Conservation (phyloP, 768 basidiomycete genomes). For the Pulveroboletus sp. region DNA sequence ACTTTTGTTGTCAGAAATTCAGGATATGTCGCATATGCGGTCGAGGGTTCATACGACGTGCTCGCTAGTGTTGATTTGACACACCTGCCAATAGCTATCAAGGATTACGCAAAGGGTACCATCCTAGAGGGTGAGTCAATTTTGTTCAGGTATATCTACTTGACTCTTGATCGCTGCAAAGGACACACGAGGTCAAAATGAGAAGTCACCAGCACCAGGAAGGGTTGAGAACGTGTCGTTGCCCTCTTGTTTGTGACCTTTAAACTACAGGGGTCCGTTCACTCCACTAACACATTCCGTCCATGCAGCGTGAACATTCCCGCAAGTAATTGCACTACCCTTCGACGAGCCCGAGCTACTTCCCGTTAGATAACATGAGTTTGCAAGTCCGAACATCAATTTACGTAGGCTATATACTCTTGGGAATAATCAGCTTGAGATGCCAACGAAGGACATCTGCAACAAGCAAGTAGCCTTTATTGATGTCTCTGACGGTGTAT, state of each 20-base stretch:
- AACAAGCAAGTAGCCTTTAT: neutral
- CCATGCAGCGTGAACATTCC: constrained; percentile 68
- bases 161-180: constrained; percentile 11
- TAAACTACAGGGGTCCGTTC: neutral
- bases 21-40: constrained; percentile 73
- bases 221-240: constrained; percentile 63
- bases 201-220: constrained; percentile 44
- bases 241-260: constrained; percentile 58
- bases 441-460: constrained; percentile 82
- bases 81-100: constrained; percentile 56
- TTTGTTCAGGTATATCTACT: neutral
- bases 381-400: constrained; percentile 80
- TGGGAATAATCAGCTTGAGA: constrained; percentile 80
- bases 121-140: constrained; percentile 46
- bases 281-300: neutral
- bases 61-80: constrained; percentile 85
- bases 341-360: constrained; percentile 79
- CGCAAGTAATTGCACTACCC: constrained; percentile 81
- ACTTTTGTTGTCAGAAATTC: constrained; percentile 77
- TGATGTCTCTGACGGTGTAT: neutral
- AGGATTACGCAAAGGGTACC: constrained; percentile 57
- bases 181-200: constrained; percentile 78
- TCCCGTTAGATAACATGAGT: constrained; percentile 77
- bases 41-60: constrained; percentile 73
- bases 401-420: constrained; percentile 74